These are phyloP conservation scores for Russula earlei DNA, from an alignment of 768 basidiomycete species.

Conservation along the genomic window DNA sequence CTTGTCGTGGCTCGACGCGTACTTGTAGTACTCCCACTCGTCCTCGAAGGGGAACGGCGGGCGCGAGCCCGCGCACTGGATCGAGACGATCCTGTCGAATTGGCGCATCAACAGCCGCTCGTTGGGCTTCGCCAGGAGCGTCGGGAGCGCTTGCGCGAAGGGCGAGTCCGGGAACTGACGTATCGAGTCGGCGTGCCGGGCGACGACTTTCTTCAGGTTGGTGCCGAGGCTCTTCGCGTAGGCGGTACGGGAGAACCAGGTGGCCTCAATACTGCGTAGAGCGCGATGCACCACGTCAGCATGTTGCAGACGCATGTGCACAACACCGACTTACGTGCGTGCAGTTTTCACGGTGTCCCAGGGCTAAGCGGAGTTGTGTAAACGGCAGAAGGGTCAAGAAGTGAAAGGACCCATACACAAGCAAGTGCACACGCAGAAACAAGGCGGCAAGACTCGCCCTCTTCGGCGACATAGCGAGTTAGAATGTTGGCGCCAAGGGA, in stretches of 20 bases:
- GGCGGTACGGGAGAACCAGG: conserved; percentile 48
- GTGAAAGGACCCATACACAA: conserved; percentile 40
- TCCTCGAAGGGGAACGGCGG: conserved; percentile 40
- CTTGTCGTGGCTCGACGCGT: conserved; percentile 53
- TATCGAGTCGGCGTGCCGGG: conserved; percentile 40
- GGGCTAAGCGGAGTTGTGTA: no score
- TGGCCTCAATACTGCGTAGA: conserved; percentile 40
- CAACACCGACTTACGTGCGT: no score
- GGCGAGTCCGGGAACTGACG: conserved; percentile 40
- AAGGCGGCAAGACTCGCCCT: conserved; percentile 56
- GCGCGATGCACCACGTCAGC: neutral
- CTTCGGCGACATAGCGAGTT: conserved; percentile 81
- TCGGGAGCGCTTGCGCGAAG: conserved; percentile 39
- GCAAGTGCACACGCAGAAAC: conserved; percentile 57
- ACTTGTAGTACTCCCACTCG: conserved; percentile 40
- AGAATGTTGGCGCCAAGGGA: conserved; percentile 89
- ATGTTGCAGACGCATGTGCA: neutral
- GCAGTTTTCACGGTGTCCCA: no score
- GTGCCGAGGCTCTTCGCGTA: conserved; percentile 76
- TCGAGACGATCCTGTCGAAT: conserved; percentile 56
- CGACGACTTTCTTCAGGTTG: conserved; percentile 56
- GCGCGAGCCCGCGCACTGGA: conserved; percentile 54
- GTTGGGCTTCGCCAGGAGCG: conserved; percentile 34
- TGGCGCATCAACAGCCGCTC: conserved; percentile 40
- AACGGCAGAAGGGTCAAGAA: neutral